Base-by-base conservation (phyloP, 768 basidiomycete genomes). In the Boletellus ananiceps region DNA sequence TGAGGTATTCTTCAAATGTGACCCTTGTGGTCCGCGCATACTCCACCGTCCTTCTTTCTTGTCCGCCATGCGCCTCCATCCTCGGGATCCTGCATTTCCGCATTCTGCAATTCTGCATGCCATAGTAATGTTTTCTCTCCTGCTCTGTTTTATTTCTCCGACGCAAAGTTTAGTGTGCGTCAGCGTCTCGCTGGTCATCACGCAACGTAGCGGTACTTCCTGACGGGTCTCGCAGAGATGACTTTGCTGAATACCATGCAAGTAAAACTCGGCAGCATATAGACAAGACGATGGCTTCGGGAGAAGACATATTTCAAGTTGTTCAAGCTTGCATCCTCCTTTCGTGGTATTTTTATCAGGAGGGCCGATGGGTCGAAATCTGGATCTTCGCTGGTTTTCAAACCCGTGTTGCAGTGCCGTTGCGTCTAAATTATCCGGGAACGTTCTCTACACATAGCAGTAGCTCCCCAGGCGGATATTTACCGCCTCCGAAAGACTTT, bases 361-460 rank as follows among this genome's bases (percentile, higher is more conserved):
- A 92, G 67, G 89, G 90, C 2, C 77, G 88, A 47, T 80, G 90
- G 90, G 89, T 92, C 8, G 90, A 93, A 68, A 85, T 92, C 4
- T 92, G 90, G 90, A 86, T 91, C 35, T 90, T 90, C 67, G 88
- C 90, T 16, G 87, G 80, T 12, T 91, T 91, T 60, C 86, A 90
- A 62, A 88, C 84, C 14, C 78, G 89, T 27, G 86, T 88, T 16
- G 86, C 88, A 21, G 76, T 92, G 15, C 90, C 89, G 5, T 73
- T 93, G 27, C 82, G 89, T 37, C 69, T 91, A 23, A 93, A 93
- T 66, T 89, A 88, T 64, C 89, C 88, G 4, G 89, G 90, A 32
- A 90, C 89, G 15, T 90, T 84, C 60, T 81, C 83, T 6, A 79
- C 79, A 13, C 81, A 86, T 49, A 81, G 76, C 5, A 79, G 74